Conservation (phyloP, 768 basidiomycete genomes). For the Boletus rubescentipes region DNA sequence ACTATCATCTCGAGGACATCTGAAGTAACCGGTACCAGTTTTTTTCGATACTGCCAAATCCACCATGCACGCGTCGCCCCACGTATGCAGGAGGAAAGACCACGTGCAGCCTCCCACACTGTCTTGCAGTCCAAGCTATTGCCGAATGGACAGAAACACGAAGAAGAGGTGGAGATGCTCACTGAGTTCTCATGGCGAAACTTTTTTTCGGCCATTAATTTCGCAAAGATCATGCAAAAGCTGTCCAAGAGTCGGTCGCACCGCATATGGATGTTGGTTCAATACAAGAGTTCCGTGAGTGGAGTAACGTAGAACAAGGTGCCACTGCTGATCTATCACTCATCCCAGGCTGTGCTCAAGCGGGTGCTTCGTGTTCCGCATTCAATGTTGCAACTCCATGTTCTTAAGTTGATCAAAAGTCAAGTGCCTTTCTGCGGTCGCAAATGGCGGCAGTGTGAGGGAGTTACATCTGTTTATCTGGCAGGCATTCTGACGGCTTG, state of each 20-base stretch:
- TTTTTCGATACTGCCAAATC: constrained; percentile 91
- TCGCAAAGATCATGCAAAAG: constrained; percentile 97
- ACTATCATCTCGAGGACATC: background rate
- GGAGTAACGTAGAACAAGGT: background rate
- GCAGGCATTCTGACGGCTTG: constrained; percentile 14
- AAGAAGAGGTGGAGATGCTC: constrained; percentile 89
- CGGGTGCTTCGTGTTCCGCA: constrained; percentile 92
- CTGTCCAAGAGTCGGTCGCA: constrained; percentile 93
- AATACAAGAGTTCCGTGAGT: constrained; percentile 95
- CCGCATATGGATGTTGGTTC: constrained; percentile 92
- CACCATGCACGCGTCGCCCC: constrained; percentile 71
- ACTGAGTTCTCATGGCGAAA: constrained; percentile 97
- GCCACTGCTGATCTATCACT: constrained; percentile 18
- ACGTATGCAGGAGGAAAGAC: constrained; percentile 60
- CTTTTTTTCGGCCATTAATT: constrained; percentile 96
- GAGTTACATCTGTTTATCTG: background rate
- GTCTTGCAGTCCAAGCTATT: constrained; percentile 54
- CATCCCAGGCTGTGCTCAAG: constrained; percentile 84
- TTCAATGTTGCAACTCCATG: constrained; percentile 89
- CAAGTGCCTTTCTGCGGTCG: constrained; percentile 98
- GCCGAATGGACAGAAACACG: constrained; percentile 71
- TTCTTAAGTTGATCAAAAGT: constrained; percentile 96
- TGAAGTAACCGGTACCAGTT: constrained; percentile 49
- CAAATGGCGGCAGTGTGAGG: constrained; percentile 94
- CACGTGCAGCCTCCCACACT: constrained; percentile 58